phyloP scores from a whole-genome alignment of 805 yeast species.

The Metschnikowia hibisci region DNA sequence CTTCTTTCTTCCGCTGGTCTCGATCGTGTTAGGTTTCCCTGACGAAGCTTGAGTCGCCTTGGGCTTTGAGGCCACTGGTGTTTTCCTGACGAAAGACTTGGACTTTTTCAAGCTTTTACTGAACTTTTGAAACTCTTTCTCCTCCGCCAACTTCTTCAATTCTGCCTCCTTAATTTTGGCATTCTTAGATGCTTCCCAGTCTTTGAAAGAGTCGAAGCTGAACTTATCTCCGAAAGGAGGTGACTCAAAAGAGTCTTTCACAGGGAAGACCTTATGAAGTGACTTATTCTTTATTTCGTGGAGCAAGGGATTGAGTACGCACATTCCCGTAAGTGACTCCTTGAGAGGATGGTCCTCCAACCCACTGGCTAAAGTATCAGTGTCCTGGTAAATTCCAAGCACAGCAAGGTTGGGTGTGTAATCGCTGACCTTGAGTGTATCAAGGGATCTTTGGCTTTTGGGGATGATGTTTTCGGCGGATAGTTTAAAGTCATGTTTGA shows the following conservation, averaged over 20 bases:
- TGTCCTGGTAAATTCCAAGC: slow-evolving; percentile 9
- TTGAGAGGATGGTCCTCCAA: slow-evolving; percentile 37
- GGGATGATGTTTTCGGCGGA: slow-evolving; percentile 8
- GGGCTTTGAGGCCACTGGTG: slow-evolving; percentile 3
- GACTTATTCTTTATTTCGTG: slow-evolving; percentile 37
- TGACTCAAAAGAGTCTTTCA: slow-evolving; percentile 29
- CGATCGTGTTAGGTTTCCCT: background rate
- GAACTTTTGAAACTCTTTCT: slow-evolving; percentile 22
- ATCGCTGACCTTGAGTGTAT: slow-evolving; percentile 3
- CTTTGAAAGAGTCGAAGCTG: slow-evolving; percentile 27
- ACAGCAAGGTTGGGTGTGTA: slow-evolving; percentile 11
- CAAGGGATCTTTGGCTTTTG: background rate
- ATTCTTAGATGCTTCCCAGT: slow-evolving; percentile 32
- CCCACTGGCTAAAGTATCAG: slow-evolving; percentile 19
- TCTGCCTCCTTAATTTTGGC: slow-evolving; percentile 19
- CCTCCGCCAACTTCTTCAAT: slow-evolving; percentile 17
- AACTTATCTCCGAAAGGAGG: slow-evolving; percentile 32
- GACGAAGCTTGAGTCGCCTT: background rate
- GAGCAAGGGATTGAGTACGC: slow-evolving; percentile 32
- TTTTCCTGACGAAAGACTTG: slow-evolving; percentile 24
- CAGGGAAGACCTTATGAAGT: slow-evolving; percentile 38
- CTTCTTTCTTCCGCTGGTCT: slow-evolving; percentile 28
- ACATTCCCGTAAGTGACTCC: slow-evolving; percentile 38
- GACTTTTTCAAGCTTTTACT: slow-evolving; percentile 19
- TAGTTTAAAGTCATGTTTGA: slow-evolving; percentile 10